phyloP scores from a whole-genome alignment of 306 rosid species.

The Hippophae rhamnoides region DNA sequence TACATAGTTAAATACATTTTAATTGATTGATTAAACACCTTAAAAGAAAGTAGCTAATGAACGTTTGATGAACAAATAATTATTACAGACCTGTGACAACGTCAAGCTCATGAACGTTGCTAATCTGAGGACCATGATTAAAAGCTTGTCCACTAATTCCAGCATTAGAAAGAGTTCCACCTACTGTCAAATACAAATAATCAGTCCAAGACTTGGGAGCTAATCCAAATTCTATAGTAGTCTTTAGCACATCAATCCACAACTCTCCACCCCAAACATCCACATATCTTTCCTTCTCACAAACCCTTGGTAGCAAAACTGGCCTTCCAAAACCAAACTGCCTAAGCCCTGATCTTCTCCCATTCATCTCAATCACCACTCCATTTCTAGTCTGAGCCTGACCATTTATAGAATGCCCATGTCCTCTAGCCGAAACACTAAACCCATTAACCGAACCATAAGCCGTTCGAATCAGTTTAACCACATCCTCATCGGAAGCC shows the following conservation, averaged over 20 bases:
- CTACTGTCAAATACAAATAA: conserved; percentile 79
- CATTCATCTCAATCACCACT: conserved; percentile 67
- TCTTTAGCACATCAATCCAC: conserved; percentile 67
- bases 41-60: background rate
- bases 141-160: conserved; percentile 95
- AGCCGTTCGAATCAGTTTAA: conserved; percentile 33
- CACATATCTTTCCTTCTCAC: conserved; percentile 41
- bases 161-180: conserved; percentile 90
- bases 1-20: no score
- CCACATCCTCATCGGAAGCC: conserved; percentile 50
- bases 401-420: conserved; percentile 96
- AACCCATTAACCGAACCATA: conserved; percentile 27
- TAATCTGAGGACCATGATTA: conserved; percentile 86
- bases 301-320: conserved; percentile 11
- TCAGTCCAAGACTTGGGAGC: conserved; percentile 98
- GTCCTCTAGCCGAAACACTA: conserved; percentile 76
- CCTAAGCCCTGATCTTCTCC: conserved; percentile 14
- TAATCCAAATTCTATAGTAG: conserved; percentile 47
- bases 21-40: background rate
- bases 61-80: background rate
- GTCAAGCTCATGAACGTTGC: conserved; percentile 67
- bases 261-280: conserved; percentile 95
- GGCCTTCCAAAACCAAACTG: background rate
- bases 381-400: conserved; percentile 59
- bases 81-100: conserved; percentile 66